Percentiles rank a stretch among this genome's conserved stretches.
These are phyloP conservation scores for Cystobasidium tubakii DNA, from an alignment of 768 basidiomycete genomes.

Conservation along the genomic window DNA sequence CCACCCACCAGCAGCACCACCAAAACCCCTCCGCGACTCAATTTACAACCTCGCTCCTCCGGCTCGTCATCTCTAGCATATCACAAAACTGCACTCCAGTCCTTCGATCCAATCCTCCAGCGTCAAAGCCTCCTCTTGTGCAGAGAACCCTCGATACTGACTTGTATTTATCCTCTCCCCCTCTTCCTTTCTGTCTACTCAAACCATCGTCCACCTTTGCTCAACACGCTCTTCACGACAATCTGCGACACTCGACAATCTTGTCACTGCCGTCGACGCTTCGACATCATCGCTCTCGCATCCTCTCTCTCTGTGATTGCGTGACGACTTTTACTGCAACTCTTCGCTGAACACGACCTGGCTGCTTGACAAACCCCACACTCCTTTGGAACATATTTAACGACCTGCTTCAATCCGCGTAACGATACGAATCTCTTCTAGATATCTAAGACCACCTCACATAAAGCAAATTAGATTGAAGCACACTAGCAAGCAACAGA, in stretches of 20 bases:
- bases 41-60: background rate
- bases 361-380: background rate
- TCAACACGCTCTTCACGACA: background rate
- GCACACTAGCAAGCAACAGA: background rate
- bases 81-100: background rate
- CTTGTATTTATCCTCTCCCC: background rate
- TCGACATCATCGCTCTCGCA: background rate
- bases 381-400: background rate
- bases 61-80: conserved; percentile 7
- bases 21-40: background rate
- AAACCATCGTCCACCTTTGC: background rate
- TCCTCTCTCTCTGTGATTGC: background rate
- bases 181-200: background rate
- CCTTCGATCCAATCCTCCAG: conserved; percentile 3
- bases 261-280: conserved; percentile 1
- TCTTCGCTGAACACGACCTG: background rate
- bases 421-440: background rate
- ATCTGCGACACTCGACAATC: background rate
- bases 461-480: background rate
- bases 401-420: background rate
- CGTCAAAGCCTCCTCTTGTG: background rate
- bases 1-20: background rate
- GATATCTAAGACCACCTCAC: background rate
- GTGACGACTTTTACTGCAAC: background rate
- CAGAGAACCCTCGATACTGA: background rate